Conservation (phyloP, 257 asterid species). For the Nicotiana undulata region DNA sequence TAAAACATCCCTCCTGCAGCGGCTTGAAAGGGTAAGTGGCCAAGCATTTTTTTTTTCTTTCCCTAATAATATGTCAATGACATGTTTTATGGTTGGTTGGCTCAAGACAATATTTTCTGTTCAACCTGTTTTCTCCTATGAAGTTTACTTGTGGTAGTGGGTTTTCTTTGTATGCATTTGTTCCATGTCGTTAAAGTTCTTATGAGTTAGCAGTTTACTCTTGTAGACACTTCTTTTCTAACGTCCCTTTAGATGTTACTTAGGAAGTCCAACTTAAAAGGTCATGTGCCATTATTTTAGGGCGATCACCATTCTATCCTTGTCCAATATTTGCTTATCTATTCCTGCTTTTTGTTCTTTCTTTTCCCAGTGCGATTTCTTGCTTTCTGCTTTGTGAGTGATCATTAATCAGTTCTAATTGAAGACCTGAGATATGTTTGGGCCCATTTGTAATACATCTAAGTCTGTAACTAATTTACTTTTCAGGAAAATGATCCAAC, state of each 20-base stretch:
- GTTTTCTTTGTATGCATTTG: not conserved
- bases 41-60: constrained; percentile 8
- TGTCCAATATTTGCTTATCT: not conserved
- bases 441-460: not conserved
- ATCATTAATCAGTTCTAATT: not conserved
- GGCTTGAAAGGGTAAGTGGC: constrained; percentile 75
- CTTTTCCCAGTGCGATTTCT: not conserved
- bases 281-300: not conserved
- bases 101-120: not conserved
- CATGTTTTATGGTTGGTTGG: not conserved
- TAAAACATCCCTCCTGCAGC: constrained; percentile 93
- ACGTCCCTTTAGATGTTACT: not conserved
- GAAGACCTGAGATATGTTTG: not conserved
- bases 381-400: not conserved
- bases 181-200: not conserved
- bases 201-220: not conserved
- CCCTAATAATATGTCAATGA: not conserved
- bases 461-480: constrained; percentile 4
- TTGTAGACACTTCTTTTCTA: not conserved
- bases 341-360: not conserved
- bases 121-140: not conserved
- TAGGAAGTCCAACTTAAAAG: not conserved
- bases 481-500: constrained; percentile 98
- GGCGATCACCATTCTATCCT: not conserved
- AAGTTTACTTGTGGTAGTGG: not conserved